Percentiles rank a stretch among this genome's conserved stretches.
Conservation (phyloP, 2,329 filamentous ascomycete genomes). For the Fusarium lyarnte region DNA sequence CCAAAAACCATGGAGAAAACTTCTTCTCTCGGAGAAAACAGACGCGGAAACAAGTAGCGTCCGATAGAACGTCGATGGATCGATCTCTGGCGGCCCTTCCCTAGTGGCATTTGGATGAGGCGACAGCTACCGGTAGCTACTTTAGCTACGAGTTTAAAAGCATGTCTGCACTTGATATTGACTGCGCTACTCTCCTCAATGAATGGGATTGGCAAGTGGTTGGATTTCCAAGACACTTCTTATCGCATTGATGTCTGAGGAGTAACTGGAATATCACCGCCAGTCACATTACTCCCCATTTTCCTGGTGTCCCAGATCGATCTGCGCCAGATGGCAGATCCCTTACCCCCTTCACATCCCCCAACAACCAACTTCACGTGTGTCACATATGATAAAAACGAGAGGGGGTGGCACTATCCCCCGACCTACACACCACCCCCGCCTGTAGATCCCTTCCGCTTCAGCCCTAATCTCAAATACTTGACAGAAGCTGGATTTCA, state of each 20-base stretch:
- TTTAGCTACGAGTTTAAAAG: background rate
- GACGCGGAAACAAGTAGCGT: background rate
- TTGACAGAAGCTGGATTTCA: background rate
- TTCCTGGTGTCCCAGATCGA: background rate
- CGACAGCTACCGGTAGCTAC: background rate
- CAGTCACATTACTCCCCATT: background rate
- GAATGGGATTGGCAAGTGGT: background rate
- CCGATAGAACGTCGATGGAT: background rate
- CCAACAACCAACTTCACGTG: background rate
- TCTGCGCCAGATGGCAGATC: background rate
- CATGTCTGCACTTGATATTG: background rate
- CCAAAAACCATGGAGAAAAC: background rate
- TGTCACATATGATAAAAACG: background rate
- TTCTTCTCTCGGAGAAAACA: background rate
- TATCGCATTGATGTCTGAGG: background rate
- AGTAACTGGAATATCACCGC: background rate
- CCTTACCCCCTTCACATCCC: background rate
- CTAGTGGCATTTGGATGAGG: background rate
- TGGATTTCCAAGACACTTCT: background rate
- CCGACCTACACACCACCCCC: background rate
- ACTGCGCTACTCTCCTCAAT: background rate
- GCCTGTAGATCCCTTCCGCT: background rate
- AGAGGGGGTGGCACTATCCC: background rate
- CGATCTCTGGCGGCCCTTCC: background rate
- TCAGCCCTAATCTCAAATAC: background rate